phyloP scores from a whole-genome alignment of 139 green algal genomes.

The Chlorella sp. region DNA sequence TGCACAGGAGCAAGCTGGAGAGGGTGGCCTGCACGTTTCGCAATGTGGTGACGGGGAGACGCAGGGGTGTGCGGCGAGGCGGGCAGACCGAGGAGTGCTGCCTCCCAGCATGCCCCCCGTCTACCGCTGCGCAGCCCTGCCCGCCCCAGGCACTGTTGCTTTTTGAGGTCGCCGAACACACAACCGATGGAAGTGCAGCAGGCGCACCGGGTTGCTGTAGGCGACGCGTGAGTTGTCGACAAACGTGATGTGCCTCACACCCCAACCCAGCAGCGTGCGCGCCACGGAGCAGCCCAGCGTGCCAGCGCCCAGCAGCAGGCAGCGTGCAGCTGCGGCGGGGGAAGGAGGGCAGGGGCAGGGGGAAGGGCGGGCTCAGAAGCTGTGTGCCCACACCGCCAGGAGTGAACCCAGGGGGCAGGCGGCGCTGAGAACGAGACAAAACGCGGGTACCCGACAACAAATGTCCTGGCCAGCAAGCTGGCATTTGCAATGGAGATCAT shows the following conservation, averaged over 20 bases:
- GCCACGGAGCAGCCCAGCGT: slow-evolving; percentile 95
- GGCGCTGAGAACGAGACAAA: too few species aligned
- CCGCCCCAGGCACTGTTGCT: too few species aligned
- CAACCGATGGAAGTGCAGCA: neutral
- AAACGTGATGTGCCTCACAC: slow-evolving; percentile 87
- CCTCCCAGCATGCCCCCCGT: neutral
- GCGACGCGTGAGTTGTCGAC: slow-evolving; percentile 86
- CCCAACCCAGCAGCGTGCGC: slow-evolving; percentile 92
- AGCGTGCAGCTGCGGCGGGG: slow-evolving; percentile 50
- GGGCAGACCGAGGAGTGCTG: neutral
- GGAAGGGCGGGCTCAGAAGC: neutral
- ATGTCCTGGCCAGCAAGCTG: too few species aligned
- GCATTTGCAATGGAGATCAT: too few species aligned
- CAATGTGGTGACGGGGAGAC: neutral
- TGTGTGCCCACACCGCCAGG: too few species aligned
- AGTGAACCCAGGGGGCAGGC: too few species aligned
- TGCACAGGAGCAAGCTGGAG: neutral
- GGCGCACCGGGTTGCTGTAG: slow-evolving; percentile 82
- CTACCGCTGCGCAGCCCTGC: neutral
- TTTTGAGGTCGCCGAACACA: neutral
- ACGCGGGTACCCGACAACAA: too few species aligned
- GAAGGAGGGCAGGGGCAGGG: neutral
- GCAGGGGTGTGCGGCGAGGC: too few species aligned
- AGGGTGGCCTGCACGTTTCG: neutral
- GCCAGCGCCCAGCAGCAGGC: slow-evolving; percentile 92